Evolutionary conservation across 1,139 yeast species (phyloP), one percentile per base, ranked within the genome.

Genomic region (Barnettozyma hawaiiensis): DNA sequence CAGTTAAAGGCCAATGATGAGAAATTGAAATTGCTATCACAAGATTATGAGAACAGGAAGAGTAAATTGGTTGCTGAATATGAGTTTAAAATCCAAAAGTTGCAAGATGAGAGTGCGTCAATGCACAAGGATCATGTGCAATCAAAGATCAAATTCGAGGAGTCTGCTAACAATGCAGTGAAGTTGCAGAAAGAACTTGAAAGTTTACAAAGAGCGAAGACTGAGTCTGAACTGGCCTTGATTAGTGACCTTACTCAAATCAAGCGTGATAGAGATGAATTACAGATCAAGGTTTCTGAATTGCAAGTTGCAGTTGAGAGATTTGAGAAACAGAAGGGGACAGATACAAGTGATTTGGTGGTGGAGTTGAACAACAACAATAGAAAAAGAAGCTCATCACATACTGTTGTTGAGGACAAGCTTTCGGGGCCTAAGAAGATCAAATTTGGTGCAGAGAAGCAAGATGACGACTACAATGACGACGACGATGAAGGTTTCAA

Each of bases 311-410:
- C 39, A 9, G 7, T 41, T 16, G 64, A 63, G 36, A 61, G 60
- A 35, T 39, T 56, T 15, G 53, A 50, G 21, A 61, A 61, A 43
- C 59, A 53, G 35, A 64, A 57, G 32, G 64, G 59, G 44, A 61
- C n/a, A n/a, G n/a, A n/a, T n/a, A n/a, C n/a, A n/a, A n/a, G n/a
- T n/a, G 44, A 49, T 5, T 31, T 53, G 39, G 37, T 14, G 7
- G 41, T 35, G 7, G 35, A 41, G 18, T 8, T 35, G 16, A 11
- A n/a, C 9, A 22, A 52, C 44, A 23, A 55, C 47, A 47, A 44
- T 22, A 42, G 46, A 39, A 42, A 20, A n/a, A n/a, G n/a, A n/a
- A n/a, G n/a, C n/a, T n/a, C n/a, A 12, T 39, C 40, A 6, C 44
- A 44, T n/a, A 19, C 7, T 11, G 16, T 31, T 7, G 34, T 28